phyloP scores from a whole-genome alignment of 768 basidiomycete genomes.

The Lyophyllum semitale region DNA sequence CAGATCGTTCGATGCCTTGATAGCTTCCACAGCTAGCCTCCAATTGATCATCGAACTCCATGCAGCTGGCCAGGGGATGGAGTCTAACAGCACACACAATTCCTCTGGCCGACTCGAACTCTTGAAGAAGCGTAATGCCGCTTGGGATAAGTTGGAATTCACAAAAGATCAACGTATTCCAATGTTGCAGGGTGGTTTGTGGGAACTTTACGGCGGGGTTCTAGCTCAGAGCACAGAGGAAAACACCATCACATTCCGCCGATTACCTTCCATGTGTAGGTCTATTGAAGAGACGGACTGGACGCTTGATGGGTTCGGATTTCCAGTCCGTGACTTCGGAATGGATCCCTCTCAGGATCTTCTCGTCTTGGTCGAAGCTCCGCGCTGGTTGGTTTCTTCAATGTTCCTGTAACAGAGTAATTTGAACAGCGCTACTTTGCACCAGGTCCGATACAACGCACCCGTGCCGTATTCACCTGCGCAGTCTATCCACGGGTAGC shows the following conservation, averaged over 20 bases:
- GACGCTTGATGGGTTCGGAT: conserved; percentile 35
- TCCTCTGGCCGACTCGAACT: conserved; percentile 35
- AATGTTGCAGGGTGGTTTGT: conserved; percentile 46
- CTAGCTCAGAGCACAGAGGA: conserved; percentile 41
- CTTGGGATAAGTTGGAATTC: conserved; percentile 44
- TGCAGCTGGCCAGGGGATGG: conserved; percentile 42
- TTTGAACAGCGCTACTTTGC: neutral
- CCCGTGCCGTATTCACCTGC: conserved; percentile 43
- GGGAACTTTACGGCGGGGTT: conserved; percentile 63
- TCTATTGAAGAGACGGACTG: conserved; percentile 48
- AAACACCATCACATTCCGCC: conserved; percentile 40
- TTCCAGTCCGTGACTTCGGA: conserved; percentile 54
- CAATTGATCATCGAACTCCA: conserved; percentile 49
- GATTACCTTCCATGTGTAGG: conserved; percentile 50
- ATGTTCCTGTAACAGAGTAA: neutral
- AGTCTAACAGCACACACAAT: conserved; percentile 27
- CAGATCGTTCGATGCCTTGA: conserved; percentile 25
- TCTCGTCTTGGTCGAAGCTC: conserved; percentile 49
- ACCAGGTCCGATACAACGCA: conserved; percentile 14
- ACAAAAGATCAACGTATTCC: conserved; percentile 29
- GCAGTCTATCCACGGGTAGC: conserved; percentile 44
- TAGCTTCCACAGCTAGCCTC: conserved; percentile 31
- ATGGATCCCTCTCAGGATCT: conserved; percentile 73
- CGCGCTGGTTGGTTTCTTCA: conserved; percentile 32
- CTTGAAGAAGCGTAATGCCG: conserved; percentile 38